phyloP scores from a whole-genome alignment of 148 eudicot genomes.

The Silene uniflora region DNA sequence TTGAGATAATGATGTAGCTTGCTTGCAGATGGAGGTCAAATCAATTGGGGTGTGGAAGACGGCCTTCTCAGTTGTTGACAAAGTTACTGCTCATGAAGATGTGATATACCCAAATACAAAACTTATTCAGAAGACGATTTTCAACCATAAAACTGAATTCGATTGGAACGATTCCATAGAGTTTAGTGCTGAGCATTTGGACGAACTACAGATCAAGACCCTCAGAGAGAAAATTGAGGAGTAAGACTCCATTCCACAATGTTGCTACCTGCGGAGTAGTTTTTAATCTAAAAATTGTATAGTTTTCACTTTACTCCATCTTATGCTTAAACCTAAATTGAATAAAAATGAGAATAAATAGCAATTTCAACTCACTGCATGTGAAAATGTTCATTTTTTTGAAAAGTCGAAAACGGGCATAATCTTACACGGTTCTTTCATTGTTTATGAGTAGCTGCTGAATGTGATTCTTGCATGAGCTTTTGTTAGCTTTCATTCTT shows the following conservation, averaged over 20 bases:
- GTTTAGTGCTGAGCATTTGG: not conserved
- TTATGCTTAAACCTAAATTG: not conserved
- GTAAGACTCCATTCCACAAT: constrained; percentile 6
- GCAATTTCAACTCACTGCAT: not conserved
- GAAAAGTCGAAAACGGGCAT: not conserved
- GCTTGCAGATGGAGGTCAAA: constrained; percentile 13
- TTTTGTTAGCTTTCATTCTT: too few relatives aligned
- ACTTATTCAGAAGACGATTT: not conserved
- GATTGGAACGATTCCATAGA: constrained; percentile 13
- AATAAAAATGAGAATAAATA: too few relatives aligned
- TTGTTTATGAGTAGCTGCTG: not conserved
- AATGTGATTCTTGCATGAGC: not conserved
- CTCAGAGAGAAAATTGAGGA: not conserved
- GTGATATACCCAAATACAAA: constrained; percentile 13
- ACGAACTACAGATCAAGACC: not conserved
- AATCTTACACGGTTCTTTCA: not conserved
- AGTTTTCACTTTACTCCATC: not conserved
- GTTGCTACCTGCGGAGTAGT: not conserved
- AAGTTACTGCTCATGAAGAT: not conserved
- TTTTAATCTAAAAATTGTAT: not conserved
- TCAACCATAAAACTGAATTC: constrained; percentile 16
- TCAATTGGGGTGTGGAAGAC: constrained; percentile 19
- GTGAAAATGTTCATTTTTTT: not conserved
- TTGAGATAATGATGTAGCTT: not conserved
- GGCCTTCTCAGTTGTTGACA: constrained; percentile 4